phyloP scores from a whole-genome alignment of 805 yeast genomes.

The Metschnikowia cerradonensis region DNA sequence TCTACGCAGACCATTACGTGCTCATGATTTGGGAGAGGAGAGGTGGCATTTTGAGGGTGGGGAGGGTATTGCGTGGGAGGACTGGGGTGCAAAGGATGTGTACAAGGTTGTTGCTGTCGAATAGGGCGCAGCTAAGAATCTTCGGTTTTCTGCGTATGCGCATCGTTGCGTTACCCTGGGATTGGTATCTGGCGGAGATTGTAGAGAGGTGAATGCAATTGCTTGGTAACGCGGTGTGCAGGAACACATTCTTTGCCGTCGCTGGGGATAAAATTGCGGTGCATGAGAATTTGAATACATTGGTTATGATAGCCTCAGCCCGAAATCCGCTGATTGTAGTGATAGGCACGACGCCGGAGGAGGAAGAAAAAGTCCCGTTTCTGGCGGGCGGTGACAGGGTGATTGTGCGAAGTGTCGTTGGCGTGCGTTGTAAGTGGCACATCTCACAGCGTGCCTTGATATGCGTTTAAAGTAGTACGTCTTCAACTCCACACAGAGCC shows the following conservation, averaged over 20 bases:
- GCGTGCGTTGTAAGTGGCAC: background rate
- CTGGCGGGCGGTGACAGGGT: background rate
- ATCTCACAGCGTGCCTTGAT: background rate
- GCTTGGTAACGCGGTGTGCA: background rate
- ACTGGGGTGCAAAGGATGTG: too few relatives aligned
- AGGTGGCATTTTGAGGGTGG: too few relatives aligned
- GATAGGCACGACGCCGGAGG: background rate
- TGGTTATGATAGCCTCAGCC: background rate
- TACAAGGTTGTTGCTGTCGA: background rate
- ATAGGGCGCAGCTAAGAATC: background rate
- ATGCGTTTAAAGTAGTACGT: background rate
- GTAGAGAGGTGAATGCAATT: background rate
- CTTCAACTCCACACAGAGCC: background rate
- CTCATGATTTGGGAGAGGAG: too few relatives aligned
- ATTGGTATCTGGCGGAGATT: background rate
- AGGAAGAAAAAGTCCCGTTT: background rate
- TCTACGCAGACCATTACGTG: too few relatives aligned
- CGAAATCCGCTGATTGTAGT: background rate
- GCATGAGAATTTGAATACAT: background rate
- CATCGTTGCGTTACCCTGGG: background rate
- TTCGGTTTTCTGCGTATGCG: background rate
- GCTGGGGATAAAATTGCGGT: background rate
- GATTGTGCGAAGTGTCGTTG: background rate
- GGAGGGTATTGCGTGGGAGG: too few relatives aligned
- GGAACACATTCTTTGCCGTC: background rate